These are phyloP conservation scores for Chlorella sp. DNA, from an alignment of 139 green algal species.

Conservation along the genomic window DNA sequence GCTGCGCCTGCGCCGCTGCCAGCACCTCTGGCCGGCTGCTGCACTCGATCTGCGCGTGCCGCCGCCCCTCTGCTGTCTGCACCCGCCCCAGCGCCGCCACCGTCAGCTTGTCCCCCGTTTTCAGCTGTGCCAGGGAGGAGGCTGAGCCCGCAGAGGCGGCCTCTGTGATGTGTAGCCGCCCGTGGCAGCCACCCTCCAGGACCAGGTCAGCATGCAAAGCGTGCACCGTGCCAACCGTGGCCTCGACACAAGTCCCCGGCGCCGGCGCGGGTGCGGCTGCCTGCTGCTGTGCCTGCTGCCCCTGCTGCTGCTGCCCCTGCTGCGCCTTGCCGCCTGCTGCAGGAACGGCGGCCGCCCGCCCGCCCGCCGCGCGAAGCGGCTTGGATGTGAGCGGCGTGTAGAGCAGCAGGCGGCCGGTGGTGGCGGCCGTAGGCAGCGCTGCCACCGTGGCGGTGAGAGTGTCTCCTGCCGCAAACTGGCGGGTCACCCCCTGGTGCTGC, in stretches of 20 bases:
- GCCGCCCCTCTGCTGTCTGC: slow-evolving; percentile 35
- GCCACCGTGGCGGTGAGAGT: slow-evolving; percentile 38
- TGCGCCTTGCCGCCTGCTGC: slow-evolving; percentile 4
- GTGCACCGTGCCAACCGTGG: slow-evolving; percentile 59
- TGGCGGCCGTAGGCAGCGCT: slow-evolving; percentile 30
- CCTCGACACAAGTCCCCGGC: slow-evolving; percentile 11
- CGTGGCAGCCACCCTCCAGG: slow-evolving; percentile 45
- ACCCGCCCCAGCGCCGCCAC: slow-evolving; percentile 63
- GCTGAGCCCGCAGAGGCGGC: slow-evolving; percentile 33
- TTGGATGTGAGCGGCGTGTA: slow-evolving; percentile 36
- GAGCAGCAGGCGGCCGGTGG: slow-evolving; percentile 50
- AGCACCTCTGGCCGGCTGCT: slow-evolving; percentile 44
- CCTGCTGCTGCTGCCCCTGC: not conserved
- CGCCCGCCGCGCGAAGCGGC: not conserved
- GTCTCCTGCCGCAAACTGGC: slow-evolving; percentile 3
- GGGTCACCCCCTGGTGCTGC: not conserved
- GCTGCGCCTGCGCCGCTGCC: slow-evolving; percentile 38
- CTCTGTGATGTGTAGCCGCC: slow-evolving; percentile 73
- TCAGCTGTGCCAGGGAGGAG: not conserved
- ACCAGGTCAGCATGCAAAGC: slow-evolving; percentile 51
- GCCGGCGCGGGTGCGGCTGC: not conserved
- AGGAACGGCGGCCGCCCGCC: not conserved
- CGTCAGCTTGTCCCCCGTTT: slow-evolving; percentile 33
- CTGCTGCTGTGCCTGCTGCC: slow-evolving; percentile 25
- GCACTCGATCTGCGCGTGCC: slow-evolving; percentile 52